Evolutionary conservation across 345 rosid genomes (phyloP), one percentile per base, ranked within the genome.

Genomic region (Gossypium australe): DNA sequence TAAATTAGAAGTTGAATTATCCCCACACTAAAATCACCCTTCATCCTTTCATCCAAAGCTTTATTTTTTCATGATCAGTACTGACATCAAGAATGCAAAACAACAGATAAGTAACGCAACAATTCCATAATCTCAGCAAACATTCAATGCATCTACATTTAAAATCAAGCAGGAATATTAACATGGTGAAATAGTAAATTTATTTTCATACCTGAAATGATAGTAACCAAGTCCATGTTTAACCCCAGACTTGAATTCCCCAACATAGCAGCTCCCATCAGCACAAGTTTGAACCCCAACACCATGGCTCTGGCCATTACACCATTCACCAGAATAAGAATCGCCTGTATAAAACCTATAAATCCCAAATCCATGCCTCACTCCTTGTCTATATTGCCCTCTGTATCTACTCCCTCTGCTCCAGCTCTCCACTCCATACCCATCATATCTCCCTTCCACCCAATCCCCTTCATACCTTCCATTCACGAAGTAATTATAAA

Each of bases 381-480:
- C 53, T 9, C 99, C 99, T 75, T 88, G 88, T 49, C 88, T 83
- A 72, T 95, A 90, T 70, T 91, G 94, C 48, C 98, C 99, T 75
- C 91, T 88, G 52, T 93, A 95, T 76, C 91, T 86, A 62, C 99
- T 93, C 77, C 99, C 99, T 80, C 91, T 85, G 13, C 90, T 88
- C 99, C 99, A 95, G 72, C 89, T 89, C 84, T 95, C 99, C 13
- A 91, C 90, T 41, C 99, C 99, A 47, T 77, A 87, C 9, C 99
- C 99, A 67, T 95, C 96, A 67, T 95, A 91, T 74, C 86, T 87
- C 56, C 99, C 98, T 72, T 89, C 93, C 5, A 95, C 77, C 99
- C 98, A 95, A 55, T 95, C 96, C 6, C 98, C 99, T 75, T 95
- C 98, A 59, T 95, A 93, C 70, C 96, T 86, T 60, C 98, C 99